Evolutionary conservation across 352 stramenopile species (phyloP).

Genomic region (Phytophthora capsici): DNA sequence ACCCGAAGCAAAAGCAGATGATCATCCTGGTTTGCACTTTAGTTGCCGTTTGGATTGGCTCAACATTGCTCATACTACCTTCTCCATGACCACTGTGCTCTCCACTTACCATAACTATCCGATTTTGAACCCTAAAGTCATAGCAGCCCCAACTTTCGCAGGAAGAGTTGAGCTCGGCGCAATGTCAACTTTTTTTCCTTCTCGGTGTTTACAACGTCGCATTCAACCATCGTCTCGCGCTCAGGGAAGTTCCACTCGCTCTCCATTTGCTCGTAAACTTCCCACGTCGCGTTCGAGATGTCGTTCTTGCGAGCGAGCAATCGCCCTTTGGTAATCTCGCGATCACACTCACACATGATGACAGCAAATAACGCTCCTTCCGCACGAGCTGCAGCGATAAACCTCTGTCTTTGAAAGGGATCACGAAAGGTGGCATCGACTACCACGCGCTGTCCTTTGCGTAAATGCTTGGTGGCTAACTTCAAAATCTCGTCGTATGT

Average conservation of each 20-base stretch:
- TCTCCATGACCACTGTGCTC: not conserved
- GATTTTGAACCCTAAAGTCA: too few relatives aligned
- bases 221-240: slow-evolving; percentile 43
- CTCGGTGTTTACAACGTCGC: slow-evolving; percentile 65
- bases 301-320: slow-evolving; percentile 67
- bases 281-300: slow-evolving; percentile 73
- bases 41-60: slow-evolving; percentile 1
- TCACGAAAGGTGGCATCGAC: slow-evolving; percentile 74
- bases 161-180: slow-evolving; percentile 55
- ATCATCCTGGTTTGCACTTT: slow-evolving; percentile 3
- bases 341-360: slow-evolving; percentile 70
- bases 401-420: slow-evolving; percentile 42
- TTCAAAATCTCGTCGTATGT: slow-evolving; percentile 75
- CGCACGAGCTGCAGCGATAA: slow-evolving; percentile 46
- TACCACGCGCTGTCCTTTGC: slow-evolving; percentile 58
- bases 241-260: slow-evolving; percentile 49
- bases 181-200: slow-evolving; percentile 76
- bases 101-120: not conserved
- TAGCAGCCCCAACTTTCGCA: slow-evolving; percentile 63
- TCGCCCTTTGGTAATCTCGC: slow-evolving; percentile 69
- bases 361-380: slow-evolving; percentile 64
- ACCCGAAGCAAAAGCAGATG: not conserved
- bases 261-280: slow-evolving; percentile 75
- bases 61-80: slow-evolving; percentile 5
- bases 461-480: slow-evolving; percentile 40